Percentiles rank a stretch among this genome's conserved stretches.
Conservation (phyloP, 768 basidiomycete genomes). For the Leccinum olivaceopallidum region DNA sequence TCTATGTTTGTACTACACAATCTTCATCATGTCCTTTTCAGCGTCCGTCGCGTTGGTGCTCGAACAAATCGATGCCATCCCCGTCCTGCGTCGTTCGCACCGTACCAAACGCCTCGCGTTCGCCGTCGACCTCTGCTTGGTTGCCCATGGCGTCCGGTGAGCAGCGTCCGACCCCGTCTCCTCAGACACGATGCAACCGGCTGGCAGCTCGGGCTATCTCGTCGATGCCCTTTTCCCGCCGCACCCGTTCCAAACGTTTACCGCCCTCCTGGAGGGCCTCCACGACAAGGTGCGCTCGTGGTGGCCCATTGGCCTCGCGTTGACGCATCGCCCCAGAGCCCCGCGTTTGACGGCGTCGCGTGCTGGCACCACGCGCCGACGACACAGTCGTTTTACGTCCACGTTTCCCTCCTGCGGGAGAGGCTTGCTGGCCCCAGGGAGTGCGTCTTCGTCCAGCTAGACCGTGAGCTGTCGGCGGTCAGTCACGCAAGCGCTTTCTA, state of each 20-base stretch:
- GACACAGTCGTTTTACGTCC: slow-evolving; percentile 58
- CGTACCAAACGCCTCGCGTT: slow-evolving; percentile 30
- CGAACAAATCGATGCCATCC: slow-evolving; percentile 10
- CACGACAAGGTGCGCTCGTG: slow-evolving; percentile 35
- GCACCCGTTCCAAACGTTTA: slow-evolving; percentile 36
- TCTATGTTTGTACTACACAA: background rate
- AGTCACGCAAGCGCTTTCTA: slow-evolving; percentile 1
- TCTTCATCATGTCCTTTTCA: slow-evolving; percentile 4
- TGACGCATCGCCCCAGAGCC: slow-evolving; percentile 5
- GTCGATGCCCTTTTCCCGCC: slow-evolving; percentile 46
- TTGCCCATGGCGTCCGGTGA: slow-evolving; percentile 46
- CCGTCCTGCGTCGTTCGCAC: slow-evolving; percentile 9
- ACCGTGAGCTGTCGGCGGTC: slow-evolving; percentile 21
- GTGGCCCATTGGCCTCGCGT: background rate
- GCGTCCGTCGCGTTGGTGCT: slow-evolving; percentile 23
- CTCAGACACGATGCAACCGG: background rate
- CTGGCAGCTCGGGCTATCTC: slow-evolving; percentile 43
- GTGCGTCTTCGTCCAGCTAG: slow-evolving; percentile 24
- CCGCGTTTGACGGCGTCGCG: slow-evolving; percentile 41
- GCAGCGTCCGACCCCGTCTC: slow-evolving; percentile 8
- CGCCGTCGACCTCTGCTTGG: slow-evolving; percentile 41
- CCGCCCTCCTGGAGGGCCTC: slow-evolving; percentile 39
- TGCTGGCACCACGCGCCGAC: slow-evolving; percentile 48
- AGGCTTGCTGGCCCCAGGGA: slow-evolving; percentile 6
- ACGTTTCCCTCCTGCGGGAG: slow-evolving; percentile 27